Evolutionary conservation across 1,284 basidiomycete species (phyloP), one percentile per base, ranked within the genome.

Genomic region (Ceratobasidium sp.): DNA sequence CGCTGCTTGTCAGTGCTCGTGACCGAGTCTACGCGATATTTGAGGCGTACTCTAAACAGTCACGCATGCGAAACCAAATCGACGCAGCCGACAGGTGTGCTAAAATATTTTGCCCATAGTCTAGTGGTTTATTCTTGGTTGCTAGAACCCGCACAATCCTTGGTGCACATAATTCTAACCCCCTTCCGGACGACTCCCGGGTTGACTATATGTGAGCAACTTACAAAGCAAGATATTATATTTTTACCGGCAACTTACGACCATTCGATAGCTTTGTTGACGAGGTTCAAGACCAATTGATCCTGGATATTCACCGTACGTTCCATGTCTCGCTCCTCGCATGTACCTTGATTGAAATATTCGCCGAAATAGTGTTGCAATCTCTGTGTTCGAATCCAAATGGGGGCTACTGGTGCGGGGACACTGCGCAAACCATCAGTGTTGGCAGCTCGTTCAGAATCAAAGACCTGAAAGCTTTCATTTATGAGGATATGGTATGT

Each of bases 341-440:
- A 52, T 33, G 4, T 4, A n/a, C 15, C 6, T 20, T 17, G 15
- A n/a, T 57, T 28, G 23, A 23, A 13, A 20, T 44, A 44, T 44
- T 78, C 9, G 61, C 6, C 26, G 12, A 54, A 3, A 38, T 23
- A 57, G 44, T 44, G 40, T 82, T 94, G 59, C 85, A 91, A 13
- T 84, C 83, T 0, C 81, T 93, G 2, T 93, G 91, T 80, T 83
- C 83, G 13, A 93, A 94, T 81, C 87, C 89, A 0, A 85, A 91
- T 69, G 93, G 93, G 0, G 83, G 92, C 28, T 93, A 93, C 81
- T 94, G 91, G 91, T 93, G 93, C 0, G 93, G 93, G 0, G 93
- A 94, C 81, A 94, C 93, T 0, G 92, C 93, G 0, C 93, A 94
- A 80, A 92, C 92, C 0, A 94, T 94, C 23, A 90, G 91, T 0